A percentile compares a stretch with the other conserved stretches of the same genome.
Evolutionary conservation across 139 green algal species (phyloP).

Genomic region (Monoraphidium neglectum): DNA sequence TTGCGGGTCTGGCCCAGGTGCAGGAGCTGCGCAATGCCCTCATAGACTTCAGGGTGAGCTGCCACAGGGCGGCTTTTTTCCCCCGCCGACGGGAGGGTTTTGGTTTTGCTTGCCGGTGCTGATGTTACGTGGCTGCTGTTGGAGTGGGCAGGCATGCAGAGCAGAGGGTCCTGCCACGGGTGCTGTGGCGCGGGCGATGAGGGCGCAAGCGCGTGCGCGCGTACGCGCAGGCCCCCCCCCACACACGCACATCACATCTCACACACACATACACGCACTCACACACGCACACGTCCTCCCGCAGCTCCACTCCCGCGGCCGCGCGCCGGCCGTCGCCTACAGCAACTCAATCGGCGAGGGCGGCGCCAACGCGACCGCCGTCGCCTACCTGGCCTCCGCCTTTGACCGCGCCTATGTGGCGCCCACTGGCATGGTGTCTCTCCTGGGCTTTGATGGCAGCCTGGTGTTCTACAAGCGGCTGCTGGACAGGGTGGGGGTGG

Average conservation of each 20-base stretch:
- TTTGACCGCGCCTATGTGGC: conserved; percentile 50
- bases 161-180: too few relatives aligned
- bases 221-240: background rate
- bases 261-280: too few relatives aligned
- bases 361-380: conserved; percentile 44
- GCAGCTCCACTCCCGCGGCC: conserved; percentile 16
- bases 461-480: conserved; percentile 7
- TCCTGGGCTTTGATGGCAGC: conserved; percentile 24
- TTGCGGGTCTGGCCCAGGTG: conserved; percentile 54
- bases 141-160: too few relatives aligned
- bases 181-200: too few relatives aligned
- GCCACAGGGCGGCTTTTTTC: background rate
- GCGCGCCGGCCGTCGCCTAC: conserved; percentile 45
- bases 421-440: conserved; percentile 21
- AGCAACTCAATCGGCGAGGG: conserved; percentile 56
- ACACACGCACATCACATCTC: too few relatives aligned
- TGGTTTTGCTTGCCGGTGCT: too few relatives aligned
- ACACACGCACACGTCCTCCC: too few relatives aligned
- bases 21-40: conserved; percentile 64
- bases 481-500: conserved; percentile 45
- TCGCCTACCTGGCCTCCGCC: conserved; percentile 59
- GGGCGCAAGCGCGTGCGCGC: too few relatives aligned
- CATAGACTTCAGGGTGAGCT: conserved; percentile 34
- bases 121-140: too few relatives aligned
- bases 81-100: too few relatives aligned